A percentile compares a stretch with the other conserved stretches of the same genome.
These are phyloP conservation scores for Acanthamoeba triangularis DNA, from an alignment of 208 protist species.

Conservation along the genomic window DNA sequence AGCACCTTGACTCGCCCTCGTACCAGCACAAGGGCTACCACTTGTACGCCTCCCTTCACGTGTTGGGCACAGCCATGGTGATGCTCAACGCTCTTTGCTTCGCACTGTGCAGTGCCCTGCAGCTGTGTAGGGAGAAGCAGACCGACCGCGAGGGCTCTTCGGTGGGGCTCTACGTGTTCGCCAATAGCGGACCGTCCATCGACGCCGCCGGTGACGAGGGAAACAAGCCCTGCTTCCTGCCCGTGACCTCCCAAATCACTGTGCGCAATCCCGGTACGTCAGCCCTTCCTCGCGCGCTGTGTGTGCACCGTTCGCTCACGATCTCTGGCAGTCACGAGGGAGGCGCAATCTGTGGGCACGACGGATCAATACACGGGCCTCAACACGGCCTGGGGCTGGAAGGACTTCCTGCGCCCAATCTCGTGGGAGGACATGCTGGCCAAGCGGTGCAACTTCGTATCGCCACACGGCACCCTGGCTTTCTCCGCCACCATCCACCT, in stretches of 20 bases:
- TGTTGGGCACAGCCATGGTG: too few species aligned
- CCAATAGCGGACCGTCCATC: neutral
- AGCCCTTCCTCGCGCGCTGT: too few species aligned
- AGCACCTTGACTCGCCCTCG: neutral
- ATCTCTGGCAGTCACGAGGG: neutral
- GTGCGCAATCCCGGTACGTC: neutral
- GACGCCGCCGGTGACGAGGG: neutral
- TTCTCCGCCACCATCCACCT: neutral
- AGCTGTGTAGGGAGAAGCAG: neutral
- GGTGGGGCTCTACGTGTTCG: neutral
- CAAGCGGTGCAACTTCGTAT: slow-evolving; percentile 10
- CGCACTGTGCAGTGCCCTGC: neutral
- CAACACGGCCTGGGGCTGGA: slow-evolving; percentile 21
- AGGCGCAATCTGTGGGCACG: neutral
- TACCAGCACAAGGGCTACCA: neutral
- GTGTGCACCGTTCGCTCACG: too few species aligned
- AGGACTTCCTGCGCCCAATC: slow-evolving; percentile 2
- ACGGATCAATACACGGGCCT: neutral
- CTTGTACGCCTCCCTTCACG: neutral
- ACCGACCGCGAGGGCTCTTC: neutral
- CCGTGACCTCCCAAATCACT: neutral
- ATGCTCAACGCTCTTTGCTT: neutral
- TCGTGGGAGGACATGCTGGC: neutral
- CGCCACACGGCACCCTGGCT: neutral
- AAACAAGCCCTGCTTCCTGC: neutral